Evolutionary conservation across 805 yeast species (phyloP), one percentile per base, ranked within the genome.

Genomic region (Debaryomyces castellii): DNA sequence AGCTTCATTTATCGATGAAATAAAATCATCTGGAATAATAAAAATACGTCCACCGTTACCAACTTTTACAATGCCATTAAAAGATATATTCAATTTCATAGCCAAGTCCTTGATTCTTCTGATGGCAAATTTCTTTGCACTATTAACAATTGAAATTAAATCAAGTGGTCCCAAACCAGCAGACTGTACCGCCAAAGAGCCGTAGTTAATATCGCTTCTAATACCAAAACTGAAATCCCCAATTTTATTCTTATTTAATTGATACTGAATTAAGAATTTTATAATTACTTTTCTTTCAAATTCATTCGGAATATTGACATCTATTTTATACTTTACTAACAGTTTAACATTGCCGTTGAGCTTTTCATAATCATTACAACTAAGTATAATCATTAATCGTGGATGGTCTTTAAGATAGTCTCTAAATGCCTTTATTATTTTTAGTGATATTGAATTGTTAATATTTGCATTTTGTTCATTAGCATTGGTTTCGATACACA

Each of bases 91-190:
- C 4, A 36, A 44, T 3, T 47, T 57, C 11, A 57, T 42, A 20
- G 76, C 54, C 4, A 71, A 44, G 2, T 69, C 66, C 32, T 67
- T 67, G 2, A 76, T 43, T 43, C 89, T 67, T 34, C 74, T 77
- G 12, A 78, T 50, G 0, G 95, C 86, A 23, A 74, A 55, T 24
- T 73, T 67, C 52, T 82, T 81, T 1, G 96, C 85, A 43, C 76
- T 78, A 16, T 78, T 74, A 4, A 90, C 80, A 47, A 90, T 88
- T 0, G 92, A 81, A 3, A 68, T 67, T 39, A 92, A 70, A 62
- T 94, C 97, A 17, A 86, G 73, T 1, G 97, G 96, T 0, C 94
- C 87, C 44, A 92, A 72, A 17, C 98, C 98, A 2, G 98, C 98
- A 48, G 96, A 87, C 56, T 90, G 96, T 41, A 87, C 66, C 0